Conservation (phyloP, 2,329 filamentous ascomycete species). For the Sphaerulina musiva region DNA sequence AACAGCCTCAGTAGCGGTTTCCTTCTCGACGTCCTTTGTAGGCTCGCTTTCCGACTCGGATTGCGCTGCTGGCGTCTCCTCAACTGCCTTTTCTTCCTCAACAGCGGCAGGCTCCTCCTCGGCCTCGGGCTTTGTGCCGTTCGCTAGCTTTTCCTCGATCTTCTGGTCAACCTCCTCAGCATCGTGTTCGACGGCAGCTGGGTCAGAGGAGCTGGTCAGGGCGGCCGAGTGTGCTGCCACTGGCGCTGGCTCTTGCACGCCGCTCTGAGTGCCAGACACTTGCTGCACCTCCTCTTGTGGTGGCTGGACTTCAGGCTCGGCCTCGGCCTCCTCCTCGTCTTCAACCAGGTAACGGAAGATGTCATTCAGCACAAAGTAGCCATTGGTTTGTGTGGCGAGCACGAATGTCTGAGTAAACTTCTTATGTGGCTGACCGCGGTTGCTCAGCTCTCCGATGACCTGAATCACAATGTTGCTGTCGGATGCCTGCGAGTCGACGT, state of each 20-base stretch:
- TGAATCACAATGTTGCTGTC: conserved; percentile 93
- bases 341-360: conserved; percentile 92
- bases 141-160: conserved; percentile 57
- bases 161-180: conserved; percentile 60
- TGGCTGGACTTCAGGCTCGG: conserved; percentile 35
- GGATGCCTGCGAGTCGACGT: conserved; percentile 93
- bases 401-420: conserved; percentile 99
- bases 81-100: conserved; percentile 28
- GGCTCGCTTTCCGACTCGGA: conserved; percentile 30
- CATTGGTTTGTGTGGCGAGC: conserved; percentile 88
- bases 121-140: conserved; percentile 29
- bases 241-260: conserved; percentile 38
- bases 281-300: conserved; percentile 32
- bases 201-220: conserved; percentile 32
- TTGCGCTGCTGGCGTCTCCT: conserved; percentile 23
- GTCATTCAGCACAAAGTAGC: conserved; percentile 97
- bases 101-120: conserved; percentile 30
- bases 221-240: conserved; percentile 32
- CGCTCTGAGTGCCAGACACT: conserved; percentile 31
- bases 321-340: conserved; percentile 60
- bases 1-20: conserved; percentile 35
- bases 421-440: conserved; percentile 82
- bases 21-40: conserved; percentile 32
- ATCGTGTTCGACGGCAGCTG: conserved; percentile 40
- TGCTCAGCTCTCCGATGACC: conserved; percentile 96